phyloP scores from a whole-genome alignment of 2,329 filamentous ascomycete species.

The Rachicladosporium sp. region DNA sequence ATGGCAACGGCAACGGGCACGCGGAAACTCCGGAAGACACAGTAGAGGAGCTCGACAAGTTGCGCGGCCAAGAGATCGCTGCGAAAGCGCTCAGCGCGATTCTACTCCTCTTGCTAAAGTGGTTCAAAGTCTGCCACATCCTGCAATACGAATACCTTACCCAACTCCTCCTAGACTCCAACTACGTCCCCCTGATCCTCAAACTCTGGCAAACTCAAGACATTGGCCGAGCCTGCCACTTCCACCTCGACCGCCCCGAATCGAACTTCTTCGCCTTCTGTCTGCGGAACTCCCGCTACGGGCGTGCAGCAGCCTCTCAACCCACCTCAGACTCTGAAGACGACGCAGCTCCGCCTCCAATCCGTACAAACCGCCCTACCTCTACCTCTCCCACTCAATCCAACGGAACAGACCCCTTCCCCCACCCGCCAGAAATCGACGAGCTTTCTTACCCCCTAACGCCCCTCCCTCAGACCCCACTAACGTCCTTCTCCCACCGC shows the following conservation, averaged over 20 bases:
- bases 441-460: constrained; percentile 73
- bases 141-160: constrained; percentile 94
- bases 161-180: constrained; percentile 84
- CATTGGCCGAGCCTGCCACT: constrained; percentile 78
- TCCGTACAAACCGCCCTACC: constrained; percentile 29
- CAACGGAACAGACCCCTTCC: neutral
- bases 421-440: constrained; percentile 52
- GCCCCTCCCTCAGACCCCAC: constrained; percentile 58
- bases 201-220: constrained; percentile 94
- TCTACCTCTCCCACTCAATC: no score
- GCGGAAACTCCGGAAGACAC: constrained; percentile 17
- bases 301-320: constrained; percentile 11
- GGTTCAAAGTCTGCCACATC: constrained; percentile 90
- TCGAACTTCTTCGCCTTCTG: constrained; percentile 89
- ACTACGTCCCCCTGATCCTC: constrained; percentile 82
- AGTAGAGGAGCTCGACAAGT: constrained; percentile 66
- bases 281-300: constrained; percentile 55
- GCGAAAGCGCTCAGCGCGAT: constrained; percentile 87
- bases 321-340: constrained; percentile 41
- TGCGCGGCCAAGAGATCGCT: constrained; percentile 73
- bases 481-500: constrained; percentile 82
- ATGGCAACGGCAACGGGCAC: constrained; percentile 17
- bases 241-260: constrained; percentile 69
- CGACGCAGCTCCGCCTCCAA: constrained; percentile 71
- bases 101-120: constrained; percentile 79